Conservation (phyloP, 2,329 filamentous ascomycete genomes). For the Fusarium musae region DNA sequence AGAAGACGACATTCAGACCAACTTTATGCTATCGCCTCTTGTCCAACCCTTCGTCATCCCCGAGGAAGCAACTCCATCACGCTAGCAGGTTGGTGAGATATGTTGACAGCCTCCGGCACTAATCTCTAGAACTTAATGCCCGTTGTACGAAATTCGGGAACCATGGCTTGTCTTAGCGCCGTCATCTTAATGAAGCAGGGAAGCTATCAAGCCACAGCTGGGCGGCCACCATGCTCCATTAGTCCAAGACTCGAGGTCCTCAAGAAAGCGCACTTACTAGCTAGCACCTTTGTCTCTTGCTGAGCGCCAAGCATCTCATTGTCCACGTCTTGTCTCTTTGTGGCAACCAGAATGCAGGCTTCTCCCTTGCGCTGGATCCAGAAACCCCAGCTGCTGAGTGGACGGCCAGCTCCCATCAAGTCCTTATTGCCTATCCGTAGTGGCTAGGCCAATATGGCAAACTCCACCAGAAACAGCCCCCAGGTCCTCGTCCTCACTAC, state of each 20-base stretch:
- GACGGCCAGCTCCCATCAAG: constrained; percentile 14
- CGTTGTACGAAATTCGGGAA: constrained; percentile 25
- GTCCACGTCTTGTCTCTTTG: constrained; percentile 17
- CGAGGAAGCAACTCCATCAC: constrained; percentile 14
- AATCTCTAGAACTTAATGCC: constrained; percentile 12
- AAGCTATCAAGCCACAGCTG: constrained; percentile 19
- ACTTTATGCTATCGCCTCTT: constrained; percentile 2
- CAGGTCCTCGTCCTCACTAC: not conserved
- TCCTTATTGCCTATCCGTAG: constrained; percentile 1
- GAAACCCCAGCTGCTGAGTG: constrained; percentile 19
- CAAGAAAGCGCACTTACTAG: constrained; percentile 15
- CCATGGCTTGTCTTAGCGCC: constrained; percentile 31
- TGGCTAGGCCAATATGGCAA: constrained; percentile 19
- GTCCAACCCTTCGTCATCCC: constrained; percentile 26
- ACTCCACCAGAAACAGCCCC: constrained; percentile 31
- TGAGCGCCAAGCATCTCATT: constrained; percentile 24
- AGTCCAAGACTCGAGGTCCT: constrained; percentile 12
- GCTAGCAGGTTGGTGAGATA: constrained; percentile 18
- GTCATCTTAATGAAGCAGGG: constrained; percentile 14
- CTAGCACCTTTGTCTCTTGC: constrained; percentile 8
- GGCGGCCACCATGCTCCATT: constrained; percentile 22
- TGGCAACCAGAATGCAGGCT: constrained; percentile 19
- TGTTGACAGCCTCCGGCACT: constrained; percentile 31
- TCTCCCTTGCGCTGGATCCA: constrained; percentile 28
- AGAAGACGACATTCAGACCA: not conserved